Percentiles rank a stretch among this genome's conserved stretches.
These are phyloP conservation scores for Phalaenopsis aphrodite DNA, from an alignment of 106 monocot genomes.

Conservation along the genomic window DNA sequence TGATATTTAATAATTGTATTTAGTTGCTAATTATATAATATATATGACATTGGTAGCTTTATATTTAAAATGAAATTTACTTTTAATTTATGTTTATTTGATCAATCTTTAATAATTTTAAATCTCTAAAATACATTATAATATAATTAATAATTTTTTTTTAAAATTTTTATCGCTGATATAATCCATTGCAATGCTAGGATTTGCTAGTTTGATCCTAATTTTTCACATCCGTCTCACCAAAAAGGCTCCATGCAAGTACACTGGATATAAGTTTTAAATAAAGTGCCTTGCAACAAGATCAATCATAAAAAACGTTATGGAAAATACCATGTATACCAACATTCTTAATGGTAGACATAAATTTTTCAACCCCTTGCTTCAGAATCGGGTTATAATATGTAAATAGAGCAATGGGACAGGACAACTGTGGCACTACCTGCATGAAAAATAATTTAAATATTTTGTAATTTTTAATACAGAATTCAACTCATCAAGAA, in stretches of 20 bases:
- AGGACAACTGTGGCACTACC: conserved; percentile 82
- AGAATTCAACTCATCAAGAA: conserved; percentile 1
- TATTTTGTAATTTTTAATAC: background rate
- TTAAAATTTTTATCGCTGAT: too few species aligned
- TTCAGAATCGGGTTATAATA: conserved; percentile 98
- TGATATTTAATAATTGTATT: too few species aligned
- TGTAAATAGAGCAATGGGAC: conserved; percentile 79
- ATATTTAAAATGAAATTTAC: too few species aligned
- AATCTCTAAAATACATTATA: too few species aligned
- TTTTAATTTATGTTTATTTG: too few species aligned
- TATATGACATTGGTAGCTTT: too few species aligned
- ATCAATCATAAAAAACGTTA: background rate
- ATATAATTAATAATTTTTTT: too few species aligned
- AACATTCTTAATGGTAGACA: conserved; percentile 62
- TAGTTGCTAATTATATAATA: too few species aligned
- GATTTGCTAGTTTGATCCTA: too few species aligned
- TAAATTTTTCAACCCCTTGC: conserved; percentile 67
- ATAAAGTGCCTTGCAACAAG: background rate
- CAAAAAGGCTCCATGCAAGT: background rate
- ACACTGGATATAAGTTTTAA: background rate
- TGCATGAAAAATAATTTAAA: conserved; percentile 10
- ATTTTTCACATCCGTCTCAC: too few species aligned
- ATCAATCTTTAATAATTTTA: too few species aligned
- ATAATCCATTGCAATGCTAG: too few species aligned
- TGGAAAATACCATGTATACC: conserved; percentile 66